phyloP scores from a whole-genome alignment of 495 filamentous ascomycete genomes.

The Aspergillus carlsbadensis region DNA sequence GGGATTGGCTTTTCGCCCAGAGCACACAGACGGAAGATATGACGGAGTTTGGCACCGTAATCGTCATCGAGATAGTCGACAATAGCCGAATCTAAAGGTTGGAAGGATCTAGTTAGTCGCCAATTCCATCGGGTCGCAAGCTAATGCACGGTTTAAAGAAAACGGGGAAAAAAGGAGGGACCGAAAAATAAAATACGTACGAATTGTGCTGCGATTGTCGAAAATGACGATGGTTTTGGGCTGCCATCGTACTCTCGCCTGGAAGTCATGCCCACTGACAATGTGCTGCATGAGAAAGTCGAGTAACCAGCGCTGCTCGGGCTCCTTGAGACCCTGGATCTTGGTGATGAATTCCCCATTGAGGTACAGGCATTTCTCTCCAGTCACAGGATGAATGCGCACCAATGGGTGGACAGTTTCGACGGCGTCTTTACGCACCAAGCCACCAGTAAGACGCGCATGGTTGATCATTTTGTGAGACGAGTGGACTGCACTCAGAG shows the following conservation, averaged over 20 bases:
- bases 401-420: conserved; percentile 71
- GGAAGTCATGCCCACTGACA: conserved; percentile 79
- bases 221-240: conserved; percentile 83
- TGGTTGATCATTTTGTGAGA: conserved; percentile 73
- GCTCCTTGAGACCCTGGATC: conserved; percentile 69
- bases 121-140: background rate
- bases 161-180: background rate
- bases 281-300: conserved; percentile 91
- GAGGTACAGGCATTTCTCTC: conserved; percentile 76
- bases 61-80: conserved; percentile 54
- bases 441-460: conserved; percentile 57
- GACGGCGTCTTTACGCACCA: conserved; percentile 69
- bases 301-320: conserved; percentile 58
- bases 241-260: conserved; percentile 83
- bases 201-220: conserved; percentile 63
- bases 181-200: conserved; percentile 37
- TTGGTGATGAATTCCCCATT: conserved; percentile 80
- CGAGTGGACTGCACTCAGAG: conserved; percentile 68
- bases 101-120: conserved; percentile 16
- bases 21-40: conserved; percentile 54
- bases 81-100: conserved; percentile 46
- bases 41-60: conserved; percentile 42
- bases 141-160: background rate
- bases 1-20: conserved; percentile 53
- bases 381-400: conserved; percentile 72